Base-by-base conservation (phyloP, 768 basidiomycete genomes). In the Tylopilus subfusipes region DNA sequence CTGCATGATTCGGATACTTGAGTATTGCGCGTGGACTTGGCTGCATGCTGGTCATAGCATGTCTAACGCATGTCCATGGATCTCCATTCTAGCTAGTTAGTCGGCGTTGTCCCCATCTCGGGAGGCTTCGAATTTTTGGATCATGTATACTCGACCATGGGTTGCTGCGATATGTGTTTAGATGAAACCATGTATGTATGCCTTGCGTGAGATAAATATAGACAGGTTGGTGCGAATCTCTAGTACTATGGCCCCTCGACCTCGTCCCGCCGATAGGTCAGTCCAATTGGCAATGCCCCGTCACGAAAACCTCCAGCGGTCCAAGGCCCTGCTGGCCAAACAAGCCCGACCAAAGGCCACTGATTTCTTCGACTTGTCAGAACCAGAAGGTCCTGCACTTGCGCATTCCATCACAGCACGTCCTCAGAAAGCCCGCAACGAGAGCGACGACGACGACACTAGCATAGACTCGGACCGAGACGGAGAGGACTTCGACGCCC, bases 401-500 rank as follows among this genome's bases (percentile, higher is more conserved):
- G 18, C 19, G 22, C 48, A 25, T 47, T 38, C 47, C 33, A 21
- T 27, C 45, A 12, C 5, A 3, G 24, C 33, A 14, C 44, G 31
- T 31, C 7, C 29, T 16, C 42, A 39, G 36, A 19, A 34, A 10
- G 31, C 8, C 18, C 47, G 25, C 11, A 48, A 42, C 21, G 71
- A 70, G 25, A 66, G 58, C 34, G 63, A 58, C 24, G 66, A 60
- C 48, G 64, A 56, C 5, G 64, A 61, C n/a, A 53, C 53, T 5
- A 76, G 78, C 52, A 66, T 70, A 5, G 49, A 44, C 31, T 48
- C 45, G 42, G 56, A 36, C 8, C 7, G n/a, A 18, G 45, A 48
- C 3, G 25, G 49, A 29, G 30, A 44, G 14, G 45, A 60, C 48
- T 2, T 29, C 2, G 84, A 86, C 63, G 74, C 73, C 2, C 82